Conservation (phyloP, 306 rosid genomes). For the Neltuma alba region DNA sequence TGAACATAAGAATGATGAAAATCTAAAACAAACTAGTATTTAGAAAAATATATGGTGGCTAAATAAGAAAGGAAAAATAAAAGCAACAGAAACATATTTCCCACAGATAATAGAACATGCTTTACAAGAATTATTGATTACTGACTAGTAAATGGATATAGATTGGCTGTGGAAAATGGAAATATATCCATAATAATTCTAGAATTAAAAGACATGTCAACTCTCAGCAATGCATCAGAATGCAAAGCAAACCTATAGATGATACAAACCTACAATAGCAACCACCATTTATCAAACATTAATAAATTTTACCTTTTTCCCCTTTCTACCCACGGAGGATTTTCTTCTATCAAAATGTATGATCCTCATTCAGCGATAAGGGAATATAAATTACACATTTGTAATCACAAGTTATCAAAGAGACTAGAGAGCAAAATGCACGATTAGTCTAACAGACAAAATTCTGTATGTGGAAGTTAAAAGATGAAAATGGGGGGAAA, state of each 20-base stretch:
- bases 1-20: slow-evolving; percentile 10
- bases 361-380: neutral
- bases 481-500: too few species aligned
- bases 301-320: neutral
- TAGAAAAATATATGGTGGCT: slow-evolving; percentile 10
- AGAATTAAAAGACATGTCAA: slow-evolving; percentile 21
- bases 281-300: slow-evolving; percentile 13
- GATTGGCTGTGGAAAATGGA: neutral
- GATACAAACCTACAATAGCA: slow-evolving; percentile 21
- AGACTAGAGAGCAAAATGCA: too few species aligned
- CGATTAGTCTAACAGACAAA: neutral
- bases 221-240: too few species aligned
- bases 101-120: neutral
- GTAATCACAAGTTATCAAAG: neutral
- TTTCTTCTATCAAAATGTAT: neutral
- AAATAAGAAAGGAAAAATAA: neutral
- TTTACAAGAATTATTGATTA: slow-evolving; percentile 1
- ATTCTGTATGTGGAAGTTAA: neutral
- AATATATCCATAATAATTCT: neutral
- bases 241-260: neutral
- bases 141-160: neutral
- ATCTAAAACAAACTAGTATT: slow-evolving; percentile 9
- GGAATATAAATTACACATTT: neutral
- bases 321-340: neutral
- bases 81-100: slow-evolving; percentile 12